Evolutionary conservation across 495 filamentous ascomycete species (phyloP).

Genomic region (Penicillium bialowiezense): DNA sequence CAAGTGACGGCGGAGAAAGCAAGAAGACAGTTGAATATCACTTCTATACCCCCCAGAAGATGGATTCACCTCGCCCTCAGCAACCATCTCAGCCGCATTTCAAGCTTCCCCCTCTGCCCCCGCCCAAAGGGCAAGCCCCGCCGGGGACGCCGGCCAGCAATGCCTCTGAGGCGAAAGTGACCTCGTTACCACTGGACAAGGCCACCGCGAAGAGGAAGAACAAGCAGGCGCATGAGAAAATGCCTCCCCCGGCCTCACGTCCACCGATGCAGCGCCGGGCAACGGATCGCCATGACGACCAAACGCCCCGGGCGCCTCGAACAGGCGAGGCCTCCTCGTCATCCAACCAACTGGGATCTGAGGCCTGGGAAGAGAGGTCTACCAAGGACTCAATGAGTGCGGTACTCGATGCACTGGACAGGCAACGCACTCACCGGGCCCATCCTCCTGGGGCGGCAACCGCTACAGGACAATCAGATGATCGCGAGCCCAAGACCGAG

Average conservation of each 20-base stretch:
- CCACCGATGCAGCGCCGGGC: neutral
- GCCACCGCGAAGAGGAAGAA: conserved; percentile 46
- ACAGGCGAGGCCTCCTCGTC: conserved; percentile 7
- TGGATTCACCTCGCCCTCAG: neutral
- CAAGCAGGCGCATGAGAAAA: conserved; percentile 32
- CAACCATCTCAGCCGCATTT: too few species aligned
- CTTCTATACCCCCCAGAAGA: neutral
- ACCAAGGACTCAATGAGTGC: too few species aligned
- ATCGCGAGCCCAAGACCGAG: too few species aligned
- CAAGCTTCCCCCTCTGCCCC: too few species aligned
- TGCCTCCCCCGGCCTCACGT: conserved; percentile 34
- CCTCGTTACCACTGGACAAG: conserved; percentile 32
- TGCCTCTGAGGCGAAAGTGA: conserved; percentile 14
- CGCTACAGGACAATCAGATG: too few species aligned
- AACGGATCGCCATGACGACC: too few species aligned
- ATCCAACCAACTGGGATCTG: too few species aligned
- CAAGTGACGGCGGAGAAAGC: neutral
- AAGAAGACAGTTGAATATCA: neutral
- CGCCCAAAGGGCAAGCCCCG: neutral
- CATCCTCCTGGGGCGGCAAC: too few species aligned
- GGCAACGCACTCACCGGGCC: too few species aligned
- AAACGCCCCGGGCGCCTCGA: neutral
- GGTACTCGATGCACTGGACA: too few species aligned
- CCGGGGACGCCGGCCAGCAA: conserved; percentile 15
- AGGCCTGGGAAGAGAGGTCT: too few species aligned